Percentiles rank a stretch among this genome's conserved stretches.
Evolutionary conservation across 306 rosid species (phyloP).

Genomic region (Mimosa pudica): DNA sequence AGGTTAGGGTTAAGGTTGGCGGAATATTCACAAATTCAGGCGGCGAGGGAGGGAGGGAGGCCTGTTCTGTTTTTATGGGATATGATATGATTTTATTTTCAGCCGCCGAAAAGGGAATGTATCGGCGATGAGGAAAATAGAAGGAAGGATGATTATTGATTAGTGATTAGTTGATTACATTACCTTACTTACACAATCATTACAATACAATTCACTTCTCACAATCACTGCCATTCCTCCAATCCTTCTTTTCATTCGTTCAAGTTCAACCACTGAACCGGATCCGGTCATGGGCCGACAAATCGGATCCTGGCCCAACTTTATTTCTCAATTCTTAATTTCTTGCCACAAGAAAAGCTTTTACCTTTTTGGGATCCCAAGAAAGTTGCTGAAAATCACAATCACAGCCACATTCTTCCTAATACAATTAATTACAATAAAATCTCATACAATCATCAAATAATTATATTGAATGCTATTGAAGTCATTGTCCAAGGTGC

Average conservation of each 20-base stretch:
- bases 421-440: no score
- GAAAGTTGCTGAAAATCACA: no score
- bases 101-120: slow-evolving; percentile 23
- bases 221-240: background rate
- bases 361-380: no score
- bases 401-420: no score
- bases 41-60: background rate
- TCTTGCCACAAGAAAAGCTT: background rate
- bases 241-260: slow-evolving; percentile 14
- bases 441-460: no score
- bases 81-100: background rate
- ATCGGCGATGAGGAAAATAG: slow-evolving; percentile 3
- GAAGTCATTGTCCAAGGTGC: no score
- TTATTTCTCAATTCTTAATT: background rate
- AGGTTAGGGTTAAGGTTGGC: slow-evolving; percentile 16
- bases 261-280: slow-evolving; percentile 17
- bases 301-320: background rate
- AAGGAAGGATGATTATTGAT: background rate
- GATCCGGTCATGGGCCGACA: background rate
- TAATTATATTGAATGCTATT: no score
- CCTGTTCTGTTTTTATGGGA: no score
- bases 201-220: no score
- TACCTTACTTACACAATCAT: no score
- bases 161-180: no score
- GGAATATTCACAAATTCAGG: slow-evolving; percentile 36